A percentile compares a stretch with the other conserved stretches of the same genome.
Conservation (phyloP, 768 basidiomycete species). For the Boletus vinaceobasis region DNA sequence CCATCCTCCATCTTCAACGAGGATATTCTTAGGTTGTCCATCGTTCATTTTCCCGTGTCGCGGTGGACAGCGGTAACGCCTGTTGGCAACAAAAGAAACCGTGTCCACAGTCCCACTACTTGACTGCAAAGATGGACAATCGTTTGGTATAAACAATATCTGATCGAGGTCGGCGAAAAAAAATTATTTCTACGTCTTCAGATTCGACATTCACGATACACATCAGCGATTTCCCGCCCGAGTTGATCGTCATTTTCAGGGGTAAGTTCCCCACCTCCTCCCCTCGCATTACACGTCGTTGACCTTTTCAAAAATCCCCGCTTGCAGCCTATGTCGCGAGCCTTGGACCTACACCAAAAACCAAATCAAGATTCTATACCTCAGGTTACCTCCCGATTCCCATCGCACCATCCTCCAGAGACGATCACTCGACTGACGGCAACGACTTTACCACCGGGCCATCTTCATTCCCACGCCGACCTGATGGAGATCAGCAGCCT, state of each 20-base stretch:
- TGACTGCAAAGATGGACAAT: no score
- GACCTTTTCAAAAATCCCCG: not conserved
- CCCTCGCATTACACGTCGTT: not conserved
- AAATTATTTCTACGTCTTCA: not conserved
- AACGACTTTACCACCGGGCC: constrained; percentile 13
- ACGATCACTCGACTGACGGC: not conserved
- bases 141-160: no score
- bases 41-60: no score
- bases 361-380: constrained; percentile 6
- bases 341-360: not conserved
- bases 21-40: no score
- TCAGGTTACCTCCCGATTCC: constrained; percentile 10
- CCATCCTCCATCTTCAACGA: not conserved
- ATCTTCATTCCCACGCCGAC: constrained; percentile 22
- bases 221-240: not conserved
- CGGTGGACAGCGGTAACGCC: not conserved
- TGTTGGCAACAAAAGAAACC: not conserved
- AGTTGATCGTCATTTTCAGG: constrained; percentile 10
- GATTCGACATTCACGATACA: constrained; percentile 4
- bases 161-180: no score
- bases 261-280: not conserved
- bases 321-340: constrained; percentile 5
- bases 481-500: constrained; percentile 16
- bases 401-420: constrained; percentile 15
- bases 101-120: not conserved